phyloP scores from a whole-genome alignment of 371 early-diverging fungal genomes.

The Mortierella sp. region DNA sequence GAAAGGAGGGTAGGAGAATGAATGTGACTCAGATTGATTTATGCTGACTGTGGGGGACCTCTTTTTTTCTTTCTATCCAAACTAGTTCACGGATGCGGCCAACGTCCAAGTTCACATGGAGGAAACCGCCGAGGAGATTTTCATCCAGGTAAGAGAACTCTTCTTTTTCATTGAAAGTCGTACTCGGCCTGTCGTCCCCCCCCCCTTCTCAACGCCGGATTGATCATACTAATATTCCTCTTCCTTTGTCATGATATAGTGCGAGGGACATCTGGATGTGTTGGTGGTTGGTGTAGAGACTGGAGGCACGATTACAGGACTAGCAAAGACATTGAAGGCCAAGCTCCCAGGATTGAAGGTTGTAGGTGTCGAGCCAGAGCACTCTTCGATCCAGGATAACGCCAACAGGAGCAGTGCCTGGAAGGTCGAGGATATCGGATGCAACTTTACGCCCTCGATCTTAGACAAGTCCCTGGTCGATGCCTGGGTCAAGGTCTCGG shows the following conservation, averaged over 20 bases:
- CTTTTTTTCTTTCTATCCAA: not conserved
- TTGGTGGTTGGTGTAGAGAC: conserved; percentile 83
- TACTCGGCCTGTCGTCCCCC: too few species aligned
- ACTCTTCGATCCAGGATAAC: conserved; percentile 66
- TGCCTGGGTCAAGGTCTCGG: conserved; percentile 79
- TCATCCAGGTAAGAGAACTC: conserved; percentile 64
- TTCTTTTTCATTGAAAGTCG: too few species aligned
- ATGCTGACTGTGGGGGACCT: conserved; percentile 1
- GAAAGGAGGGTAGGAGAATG: not conserved
- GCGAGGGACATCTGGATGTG: conserved; percentile 67
- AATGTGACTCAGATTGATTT: conserved; percentile 29
- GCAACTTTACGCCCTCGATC: conserved; percentile 72
- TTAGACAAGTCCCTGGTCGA: conserved; percentile 73
- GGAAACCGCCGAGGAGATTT: conserved; percentile 76
- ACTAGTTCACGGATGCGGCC: conserved; percentile 37
- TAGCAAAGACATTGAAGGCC: conserved; percentile 69
- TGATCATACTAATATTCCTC: not conserved
- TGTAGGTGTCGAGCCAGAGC: conserved; percentile 78
- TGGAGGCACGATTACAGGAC: conserved; percentile 75
- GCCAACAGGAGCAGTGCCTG: conserved; percentile 65
- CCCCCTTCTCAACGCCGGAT: not conserved
- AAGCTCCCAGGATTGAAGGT: conserved; percentile 70
- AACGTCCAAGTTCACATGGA: conserved; percentile 50
- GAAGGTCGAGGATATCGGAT: conserved; percentile 85
- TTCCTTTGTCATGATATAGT: conserved; percentile 16